Evolutionary conservation across 495 filamentous ascomycete species (phyloP).

Genomic region (Penicillium riverlandense): DNA sequence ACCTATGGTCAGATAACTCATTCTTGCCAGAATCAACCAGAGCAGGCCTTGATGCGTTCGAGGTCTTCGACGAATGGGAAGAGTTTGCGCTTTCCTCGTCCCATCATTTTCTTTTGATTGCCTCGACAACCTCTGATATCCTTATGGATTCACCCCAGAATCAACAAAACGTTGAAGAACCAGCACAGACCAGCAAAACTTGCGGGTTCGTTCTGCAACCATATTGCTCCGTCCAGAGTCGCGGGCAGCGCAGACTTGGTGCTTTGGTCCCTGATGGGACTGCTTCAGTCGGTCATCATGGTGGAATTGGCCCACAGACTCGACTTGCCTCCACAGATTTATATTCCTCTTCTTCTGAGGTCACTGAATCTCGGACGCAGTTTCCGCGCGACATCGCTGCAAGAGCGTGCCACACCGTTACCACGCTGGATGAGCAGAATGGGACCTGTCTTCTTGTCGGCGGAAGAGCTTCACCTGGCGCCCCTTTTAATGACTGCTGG

Average conservation of each 20-base stretch:
- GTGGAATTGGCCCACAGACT: slow-evolving; percentile 55
- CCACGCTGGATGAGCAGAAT: slow-evolving; percentile 34
- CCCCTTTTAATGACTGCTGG: slow-evolving; percentile 66
- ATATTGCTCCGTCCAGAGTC: slow-evolving; percentile 5
- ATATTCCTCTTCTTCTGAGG: slow-evolving; percentile 29
- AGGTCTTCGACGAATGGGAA: slow-evolving; percentile 95
- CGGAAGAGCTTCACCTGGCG: slow-evolving; percentile 67
- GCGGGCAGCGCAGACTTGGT: slow-evolving; percentile 34
- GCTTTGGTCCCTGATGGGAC: slow-evolving; percentile 31
- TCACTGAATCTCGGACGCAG: slow-evolving; percentile 11
- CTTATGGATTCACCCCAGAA: background rate
- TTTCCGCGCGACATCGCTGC: slow-evolving; percentile 36
- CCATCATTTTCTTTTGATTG: slow-evolving; percentile 80
- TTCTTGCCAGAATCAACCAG: slow-evolving; percentile 53
- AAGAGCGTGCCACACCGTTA: slow-evolving; percentile 75
- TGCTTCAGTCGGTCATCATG: slow-evolving; percentile 41
- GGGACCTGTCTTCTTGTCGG: slow-evolving; percentile 60
- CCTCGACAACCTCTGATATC: slow-evolving; percentile 23
- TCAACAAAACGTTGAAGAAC: background rate
- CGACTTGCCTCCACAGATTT: slow-evolving; percentile 56
- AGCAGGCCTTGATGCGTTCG: slow-evolving; percentile 52
- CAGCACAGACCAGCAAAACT: slow-evolving; percentile 3
- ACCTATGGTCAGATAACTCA: slow-evolving; percentile 63
- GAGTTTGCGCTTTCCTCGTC: slow-evolving; percentile 81
- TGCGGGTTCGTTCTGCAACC: slow-evolving; percentile 14